Base-by-base conservation (phyloP, 2,329 filamentous ascomycete genomes). In the Fusarium floridanum region DNA sequence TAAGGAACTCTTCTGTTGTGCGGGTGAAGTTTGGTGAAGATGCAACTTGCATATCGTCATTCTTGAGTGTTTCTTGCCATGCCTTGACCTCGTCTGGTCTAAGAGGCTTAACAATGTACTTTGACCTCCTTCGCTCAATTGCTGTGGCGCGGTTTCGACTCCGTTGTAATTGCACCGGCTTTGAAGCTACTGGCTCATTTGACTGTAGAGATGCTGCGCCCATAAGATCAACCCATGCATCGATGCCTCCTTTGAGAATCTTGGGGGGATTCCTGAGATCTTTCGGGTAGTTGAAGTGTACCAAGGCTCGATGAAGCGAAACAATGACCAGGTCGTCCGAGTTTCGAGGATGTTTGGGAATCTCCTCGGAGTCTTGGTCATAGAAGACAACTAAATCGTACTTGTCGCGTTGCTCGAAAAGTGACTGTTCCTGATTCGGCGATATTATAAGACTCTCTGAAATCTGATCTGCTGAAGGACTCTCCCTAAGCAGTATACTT, bases 331-430 rank as follows among this genome's bases (percentile, higher is more conserved):
- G 84, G 81, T 82, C 88, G 80, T 82, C 83, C 76, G 82, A 76
- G 62, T 82, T 82, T 27, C 75, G 80, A 64, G 75, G 81, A 71
- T 77, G 77, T 66, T 73, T 68, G 68, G 75, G 72, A 22, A 97
- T 77, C 73, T 85, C 75, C 82, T 88, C 67, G 79, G 94, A 87
- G 81, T 88, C 71, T 74, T 96, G 89, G 81, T 99, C 95, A 81
- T 98, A 97, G 78, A 97, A 97, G 0, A 99, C 94, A 12, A 99
- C 89, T 48, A 98, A 84, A 75, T 98, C 95, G 77, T 93, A 98
- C 66, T 93, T 88, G 73, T 95, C 89, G 16, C 92, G 89, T 66
- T 90, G 85, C 48, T 90, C 91, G 77, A 97, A 98, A 36, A 94
- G 86, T 2, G 87, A 84, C 75, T 93, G 91, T 81, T 99, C 97